Percentiles rank a stretch among this genome's conserved stretches.
phyloP scores from a whole-genome alignment of 1,284 basidiomycete genomes.

The Papiliotrema laurentii region DNA sequence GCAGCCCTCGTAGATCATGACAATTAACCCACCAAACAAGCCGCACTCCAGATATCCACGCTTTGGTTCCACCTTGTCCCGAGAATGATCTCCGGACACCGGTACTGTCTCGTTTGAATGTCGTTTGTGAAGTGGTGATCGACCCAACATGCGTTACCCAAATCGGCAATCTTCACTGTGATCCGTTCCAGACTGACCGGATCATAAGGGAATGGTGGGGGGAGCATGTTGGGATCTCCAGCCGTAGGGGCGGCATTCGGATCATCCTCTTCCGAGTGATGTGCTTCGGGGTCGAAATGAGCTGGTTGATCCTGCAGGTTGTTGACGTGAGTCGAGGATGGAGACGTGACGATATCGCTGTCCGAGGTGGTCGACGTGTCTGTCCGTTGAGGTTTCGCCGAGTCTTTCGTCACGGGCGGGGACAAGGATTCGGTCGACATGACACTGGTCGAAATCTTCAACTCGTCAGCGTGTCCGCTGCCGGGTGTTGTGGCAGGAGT shows the following conservation, averaged over 20 bases:
- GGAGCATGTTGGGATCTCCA: conserved; percentile 54
- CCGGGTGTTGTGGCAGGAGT: conserved; percentile 46
- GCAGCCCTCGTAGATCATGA: not conserved
- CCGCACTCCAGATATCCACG: conserved; percentile 94
- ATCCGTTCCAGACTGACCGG: conserved; percentile 69
- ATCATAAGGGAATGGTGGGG: conserved; percentile 56
- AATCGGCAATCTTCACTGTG: conserved; percentile 97
- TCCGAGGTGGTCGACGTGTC: conserved; percentile 7
- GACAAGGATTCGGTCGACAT: conserved; percentile 29
- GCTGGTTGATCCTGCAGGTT: conserved; percentile 35
- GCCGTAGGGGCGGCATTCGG: conserved; percentile 49
- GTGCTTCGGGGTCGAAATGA: conserved; percentile 26
- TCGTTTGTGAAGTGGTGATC: conserved; percentile 53
- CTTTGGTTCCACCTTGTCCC: conserved; percentile 88
- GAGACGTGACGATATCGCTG: conserved; percentile 13
- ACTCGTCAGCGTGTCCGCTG: conserved; percentile 44
- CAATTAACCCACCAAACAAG: conserved; percentile 68
- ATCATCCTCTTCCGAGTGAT: too few species aligned
- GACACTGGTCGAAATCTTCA: conserved; percentile 44
- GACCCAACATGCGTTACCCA: conserved; percentile 70
- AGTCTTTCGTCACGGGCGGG: conserved; percentile 12
- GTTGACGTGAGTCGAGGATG: conserved; percentile 32
- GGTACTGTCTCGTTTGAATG: conserved; percentile 88
- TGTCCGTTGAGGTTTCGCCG: conserved; percentile 1
- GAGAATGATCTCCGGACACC: conserved; percentile 94